A percentile compares a stretch with the other conserved stretches of the same genome.
Conservation (phyloP, 2,329 filamentous ascomycete species). For the Juglanconis oblonga region DNA sequence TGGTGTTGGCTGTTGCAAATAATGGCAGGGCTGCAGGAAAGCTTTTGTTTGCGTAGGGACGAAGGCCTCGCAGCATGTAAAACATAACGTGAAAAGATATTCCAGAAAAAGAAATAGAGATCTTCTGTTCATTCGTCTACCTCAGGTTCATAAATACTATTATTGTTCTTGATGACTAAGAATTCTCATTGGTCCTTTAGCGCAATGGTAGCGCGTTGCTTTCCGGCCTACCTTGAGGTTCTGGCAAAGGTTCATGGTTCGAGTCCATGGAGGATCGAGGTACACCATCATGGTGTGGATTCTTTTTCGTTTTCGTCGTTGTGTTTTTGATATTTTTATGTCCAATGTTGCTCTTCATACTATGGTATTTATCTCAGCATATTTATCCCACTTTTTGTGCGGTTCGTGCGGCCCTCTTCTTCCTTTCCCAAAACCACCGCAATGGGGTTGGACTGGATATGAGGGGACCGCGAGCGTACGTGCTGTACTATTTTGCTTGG, state of each 20-base stretch:
- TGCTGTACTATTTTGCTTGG: no score
- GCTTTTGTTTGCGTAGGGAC: not conserved
- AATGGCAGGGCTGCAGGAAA: not conserved
- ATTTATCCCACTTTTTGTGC: not conserved
- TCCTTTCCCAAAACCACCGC: no score
- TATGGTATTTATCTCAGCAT: not conserved
- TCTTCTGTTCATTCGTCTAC: no score
- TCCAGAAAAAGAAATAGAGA: not conserved
- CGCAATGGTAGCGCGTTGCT: slow-evolving; percentile 10
- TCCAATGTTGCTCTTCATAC: not conserved
- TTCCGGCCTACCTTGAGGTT: not conserved
- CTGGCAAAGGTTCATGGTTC: slow-evolving; percentile 7
- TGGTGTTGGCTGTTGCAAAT: not conserved
- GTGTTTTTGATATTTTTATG: not conserved
- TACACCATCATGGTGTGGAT: no score
- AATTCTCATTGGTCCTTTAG: not conserved
- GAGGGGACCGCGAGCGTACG: no score
- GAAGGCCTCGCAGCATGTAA: not conserved
- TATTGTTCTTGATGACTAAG: not conserved
- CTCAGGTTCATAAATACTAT: not conserved
- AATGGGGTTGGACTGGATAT: no score
- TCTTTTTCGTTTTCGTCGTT: not conserved
- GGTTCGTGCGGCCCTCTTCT: not conserved
- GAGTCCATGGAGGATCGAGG: slow-evolving; percentile 5
- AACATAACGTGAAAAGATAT: no score